Percentiles rank a stretch among this genome's conserved stretches.
phyloP scores from a whole-genome alignment of 2,329 filamentous ascomycete species.

The Hypoxylon sp. region DNA sequence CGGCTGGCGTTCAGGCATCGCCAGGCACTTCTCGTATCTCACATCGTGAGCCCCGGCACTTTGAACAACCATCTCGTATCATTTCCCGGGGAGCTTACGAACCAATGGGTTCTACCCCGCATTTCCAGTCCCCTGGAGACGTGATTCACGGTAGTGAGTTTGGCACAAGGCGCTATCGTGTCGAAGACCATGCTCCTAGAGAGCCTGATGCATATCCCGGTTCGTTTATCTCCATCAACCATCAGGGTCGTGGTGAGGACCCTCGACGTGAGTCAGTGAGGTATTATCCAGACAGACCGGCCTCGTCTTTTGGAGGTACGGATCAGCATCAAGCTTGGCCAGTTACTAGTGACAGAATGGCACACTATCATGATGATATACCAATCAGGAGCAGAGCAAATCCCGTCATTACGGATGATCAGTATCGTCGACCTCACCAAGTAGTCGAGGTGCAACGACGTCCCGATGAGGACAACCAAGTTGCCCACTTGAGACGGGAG shows the following conservation, averaged over 20 bases:
- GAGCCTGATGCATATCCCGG: conserved; percentile 35
- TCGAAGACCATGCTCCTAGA: conserved; percentile 42
- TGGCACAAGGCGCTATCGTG: conserved; percentile 42
- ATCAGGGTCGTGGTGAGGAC: conserved; percentile 37
- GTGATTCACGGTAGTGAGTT: conserved; percentile 39
- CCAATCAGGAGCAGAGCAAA: conserved; percentile 43
- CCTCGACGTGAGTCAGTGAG: conserved; percentile 32
- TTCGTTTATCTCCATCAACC: conserved; percentile 42
- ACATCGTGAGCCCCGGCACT: conserved; percentile 38
- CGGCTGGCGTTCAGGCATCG: conserved; percentile 29
- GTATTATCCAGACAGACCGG: conserved; percentile 35
- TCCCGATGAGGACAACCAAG: conserved; percentile 36
- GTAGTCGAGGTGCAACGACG: conserved; percentile 43
- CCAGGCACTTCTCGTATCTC: conserved; percentile 33
- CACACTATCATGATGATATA: conserved; percentile 34
- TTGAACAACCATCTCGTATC: conserved; percentile 40
- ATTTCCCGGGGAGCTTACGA: conserved; percentile 41
- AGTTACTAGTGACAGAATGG: conserved; percentile 32
- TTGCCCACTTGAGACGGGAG: conserved; percentile 26
- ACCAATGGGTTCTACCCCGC: conserved; percentile 31
- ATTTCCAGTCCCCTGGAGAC: conserved; percentile 38
- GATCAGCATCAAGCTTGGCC: conserved; percentile 33
- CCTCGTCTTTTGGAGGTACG: conserved; percentile 13
- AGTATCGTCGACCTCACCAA: conserved; percentile 38
- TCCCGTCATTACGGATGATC: conserved; percentile 43